Percentiles rank a stretch among this genome's conserved stretches.
phyloP scores from a whole-genome alignment of 2,329 filamentous ascomycete genomes.

The Colletotrichum incanum region DNA sequence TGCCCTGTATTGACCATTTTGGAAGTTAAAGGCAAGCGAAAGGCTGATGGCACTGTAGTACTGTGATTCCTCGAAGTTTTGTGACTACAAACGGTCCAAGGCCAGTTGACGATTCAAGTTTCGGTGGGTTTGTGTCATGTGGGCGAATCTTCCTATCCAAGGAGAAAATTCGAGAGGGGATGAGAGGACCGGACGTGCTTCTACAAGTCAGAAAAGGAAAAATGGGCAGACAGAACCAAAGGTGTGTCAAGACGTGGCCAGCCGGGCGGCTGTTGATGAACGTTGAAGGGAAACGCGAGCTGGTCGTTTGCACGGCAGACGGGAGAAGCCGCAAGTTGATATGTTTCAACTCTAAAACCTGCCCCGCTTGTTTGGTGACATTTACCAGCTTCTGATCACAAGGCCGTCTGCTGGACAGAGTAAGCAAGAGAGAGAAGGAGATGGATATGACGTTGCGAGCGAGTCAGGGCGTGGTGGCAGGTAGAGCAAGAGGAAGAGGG shows the following conservation, averaged over 20 bases:
- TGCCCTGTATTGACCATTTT: conserved; percentile 44
- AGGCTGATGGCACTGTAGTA: neutral
- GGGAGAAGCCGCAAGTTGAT: conserved; percentile 10
- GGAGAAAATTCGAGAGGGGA: conserved; percentile 24
- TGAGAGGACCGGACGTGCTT: conserved; percentile 26
- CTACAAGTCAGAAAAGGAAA: conserved; percentile 24
- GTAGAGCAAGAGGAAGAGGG: neutral
- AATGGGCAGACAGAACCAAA: conserved; percentile 9
- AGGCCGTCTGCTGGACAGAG: neutral
- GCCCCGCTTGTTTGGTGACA: conserved; percentile 36
- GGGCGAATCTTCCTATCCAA: conserved; percentile 25
- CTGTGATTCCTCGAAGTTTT: neutral
- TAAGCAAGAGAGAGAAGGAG: neutral
- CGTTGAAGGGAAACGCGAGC: neutral
- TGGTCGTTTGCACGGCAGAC: neutral
- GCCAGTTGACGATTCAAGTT: conserved; percentile 20
- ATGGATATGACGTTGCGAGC: conserved; percentile 29
- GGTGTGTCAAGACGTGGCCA: conserved; percentile 36
- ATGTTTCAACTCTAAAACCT: conserved; percentile 42
- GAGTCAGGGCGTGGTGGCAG: conserved; percentile 22
- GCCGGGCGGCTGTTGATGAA: conserved; percentile 12
- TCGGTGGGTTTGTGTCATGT: conserved; percentile 25
- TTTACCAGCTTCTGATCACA: conserved; percentile 10
- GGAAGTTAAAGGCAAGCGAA: neutral
- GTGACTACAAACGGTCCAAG: neutral